Evolutionary conservation across 2,329 filamentous ascomycete genomes (phyloP).

Genomic region (Moelleriella libera): DNA sequence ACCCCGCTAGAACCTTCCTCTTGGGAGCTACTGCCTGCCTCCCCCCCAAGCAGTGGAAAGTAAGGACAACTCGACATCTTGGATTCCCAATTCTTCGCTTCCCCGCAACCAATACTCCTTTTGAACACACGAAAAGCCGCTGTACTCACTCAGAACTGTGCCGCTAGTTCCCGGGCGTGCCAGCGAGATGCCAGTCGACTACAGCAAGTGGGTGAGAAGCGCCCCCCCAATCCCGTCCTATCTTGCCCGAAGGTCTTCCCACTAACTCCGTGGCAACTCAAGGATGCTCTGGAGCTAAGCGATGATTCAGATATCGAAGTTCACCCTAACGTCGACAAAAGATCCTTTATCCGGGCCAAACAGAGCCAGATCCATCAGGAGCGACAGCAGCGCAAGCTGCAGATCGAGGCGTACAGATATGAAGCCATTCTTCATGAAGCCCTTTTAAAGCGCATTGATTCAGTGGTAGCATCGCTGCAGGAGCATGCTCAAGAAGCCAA

Average conservation of each 20-base stretch:
- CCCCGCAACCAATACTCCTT: too few species aligned
- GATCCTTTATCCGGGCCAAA: slow-evolving; percentile 95
- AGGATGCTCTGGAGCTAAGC: slow-evolving; percentile 88
- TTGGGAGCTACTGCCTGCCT: too few species aligned
- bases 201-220: slow-evolving; percentile 53
- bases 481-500: slow-evolving; percentile 53
- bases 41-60: too few species aligned
- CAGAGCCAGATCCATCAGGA: slow-evolving; percentile 94
- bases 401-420: slow-evolving; percentile 86
- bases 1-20: too few species aligned
- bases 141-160: too few species aligned
- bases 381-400: slow-evolving; percentile 67
- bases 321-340: slow-evolving; percentile 96
- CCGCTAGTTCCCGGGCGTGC: background rate
- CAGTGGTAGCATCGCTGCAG: slow-evolving; percentile 60
- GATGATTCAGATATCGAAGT: slow-evolving; percentile 98
- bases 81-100: too few species aligned
- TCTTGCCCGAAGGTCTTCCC: background rate
- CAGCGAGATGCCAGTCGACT: slow-evolving; percentile 34
- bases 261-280: background rate
- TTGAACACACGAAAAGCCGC: too few species aligned
- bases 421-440: slow-evolving; percentile 89
- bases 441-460: slow-evolving; percentile 69
- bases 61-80: too few species aligned
- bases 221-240: background rate